These are phyloP conservation scores for Barnettozyma botsteinii DNA, from an alignment of 805 yeast genomes.

Conservation along the genomic window DNA sequence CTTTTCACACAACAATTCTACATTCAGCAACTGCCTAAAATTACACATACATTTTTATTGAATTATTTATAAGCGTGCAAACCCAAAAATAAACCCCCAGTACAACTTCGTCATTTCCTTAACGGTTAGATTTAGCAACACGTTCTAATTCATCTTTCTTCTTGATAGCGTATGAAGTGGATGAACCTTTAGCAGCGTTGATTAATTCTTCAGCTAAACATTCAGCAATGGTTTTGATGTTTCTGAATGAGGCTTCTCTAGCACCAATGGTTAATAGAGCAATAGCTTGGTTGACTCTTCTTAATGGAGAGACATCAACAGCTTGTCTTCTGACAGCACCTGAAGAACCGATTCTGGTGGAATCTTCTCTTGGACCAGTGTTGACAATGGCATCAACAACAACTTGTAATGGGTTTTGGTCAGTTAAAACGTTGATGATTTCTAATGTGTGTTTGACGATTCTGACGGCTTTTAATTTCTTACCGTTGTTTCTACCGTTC, in stretches of 20 bases:
- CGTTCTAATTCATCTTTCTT: slow-evolving; percentile 99
- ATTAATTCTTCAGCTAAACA: slow-evolving; percentile 99
- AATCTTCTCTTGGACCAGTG: slow-evolving; percentile 99
- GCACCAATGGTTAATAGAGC: slow-evolving; percentile 98
- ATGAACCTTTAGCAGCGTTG: slow-evolving; percentile 99
- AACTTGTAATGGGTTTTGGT: slow-evolving; percentile 99
- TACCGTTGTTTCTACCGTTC: slow-evolving; percentile 99
- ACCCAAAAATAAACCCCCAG: slow-evolving; percentile 6
- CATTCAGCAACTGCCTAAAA: not conserved
- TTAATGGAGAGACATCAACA: slow-evolving; percentile 99
- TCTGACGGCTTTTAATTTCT: slow-evolving; percentile 99
- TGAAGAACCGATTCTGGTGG: slow-evolving; percentile 99
- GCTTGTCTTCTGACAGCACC: slow-evolving; percentile 99
- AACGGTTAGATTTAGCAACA: slow-evolving; percentile 99
- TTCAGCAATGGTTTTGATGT: slow-evolving; percentile 99
- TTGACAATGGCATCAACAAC: slow-evolving; percentile 98
- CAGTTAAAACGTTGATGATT: slow-evolving; percentile 94
- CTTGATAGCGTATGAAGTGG: slow-evolving; percentile 99
- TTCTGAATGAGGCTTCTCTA: slow-evolving; percentile 99
- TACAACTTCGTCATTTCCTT: slow-evolving; percentile 32
- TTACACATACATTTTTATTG: slow-evolving; percentile 6
- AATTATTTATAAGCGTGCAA: slow-evolving; percentile 5
- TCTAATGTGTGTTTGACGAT: slow-evolving; percentile 99
- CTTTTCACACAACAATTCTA: not conserved
- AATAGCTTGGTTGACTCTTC: slow-evolving; percentile 99